Base-by-base conservation (phyloP, 73 alveolate species). In the Durusdinium trenchii region DNA sequence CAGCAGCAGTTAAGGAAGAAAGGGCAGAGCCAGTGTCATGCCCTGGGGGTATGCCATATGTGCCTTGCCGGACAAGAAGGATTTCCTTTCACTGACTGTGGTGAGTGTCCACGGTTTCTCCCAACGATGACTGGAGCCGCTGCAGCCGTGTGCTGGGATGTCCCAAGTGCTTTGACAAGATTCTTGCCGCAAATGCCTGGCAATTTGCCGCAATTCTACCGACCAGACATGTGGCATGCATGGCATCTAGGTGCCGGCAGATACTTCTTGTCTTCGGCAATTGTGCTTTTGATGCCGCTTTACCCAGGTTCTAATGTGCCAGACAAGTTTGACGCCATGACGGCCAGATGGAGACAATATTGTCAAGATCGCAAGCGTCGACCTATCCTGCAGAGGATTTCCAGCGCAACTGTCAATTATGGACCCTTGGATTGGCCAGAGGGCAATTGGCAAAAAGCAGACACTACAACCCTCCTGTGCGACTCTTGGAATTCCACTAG, bases 381-480 rank as follows among this genome's bases (percentile, higher is more conserved):
- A 32, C 91, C 91, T 6, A 35, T n/a, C 69, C 16, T 81, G 45
- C 6, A 0, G 67, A 46, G 32, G 6, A 46, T 81, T 3, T 16
- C 71, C 3, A 20, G 62, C 6, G 48, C 46, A 32, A 32, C 71
- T 48, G 9, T 81, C 47, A 28, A 32, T 46, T 81, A n/a, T 48
- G 26, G 16, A 47, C 16, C 91, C 2, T 81, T 81, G 69, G 91
- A 81, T 48, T 81, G 91, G 91, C 91, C 91, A 1, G 91, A 81
- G 32, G 91, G 91, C 3, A 47, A 47, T 6, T 81, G 91, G 91
- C 91, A 81, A 28, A 81, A 81, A 28, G 91, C 52, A 3, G 67
- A 3, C 50, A 81, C 71, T 6, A 81, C 91, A 3, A 81, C 91
- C 26, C 9, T 81, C 69, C 26, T 81, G 48, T 0, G 35, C 32